Evolutionary conservation across 345 rosid genomes (phyloP).

Genomic region (Salix brachista): DNA sequence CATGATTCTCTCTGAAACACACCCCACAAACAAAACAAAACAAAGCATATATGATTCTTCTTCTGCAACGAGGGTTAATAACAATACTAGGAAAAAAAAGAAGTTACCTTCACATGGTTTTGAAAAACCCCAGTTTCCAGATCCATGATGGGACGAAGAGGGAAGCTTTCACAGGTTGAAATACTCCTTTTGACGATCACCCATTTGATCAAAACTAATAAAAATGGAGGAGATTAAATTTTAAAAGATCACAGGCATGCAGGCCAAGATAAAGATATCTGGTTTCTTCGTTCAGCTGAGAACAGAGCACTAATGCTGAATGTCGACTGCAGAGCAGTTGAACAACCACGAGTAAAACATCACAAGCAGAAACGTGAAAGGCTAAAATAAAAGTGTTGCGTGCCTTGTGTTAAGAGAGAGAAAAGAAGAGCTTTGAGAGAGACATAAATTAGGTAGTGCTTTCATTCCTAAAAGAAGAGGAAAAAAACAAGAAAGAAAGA

Average conservation of each 20-base stretch:
- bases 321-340: slow-evolving; percentile 35
- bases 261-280: not conserved
- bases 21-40: not conserved
- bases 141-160: slow-evolving; percentile 47
- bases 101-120: slow-evolving; percentile 45
- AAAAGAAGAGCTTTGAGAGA: not conserved
- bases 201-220: slow-evolving; percentile 21
- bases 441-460: not conserved
- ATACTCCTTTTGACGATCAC: slow-evolving; percentile 28
- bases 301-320: not conserved
- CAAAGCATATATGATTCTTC: not conserved
- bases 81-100: not conserved
- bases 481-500: not conserved
- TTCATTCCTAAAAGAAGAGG: not conserved
- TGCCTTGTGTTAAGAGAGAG: not conserved
- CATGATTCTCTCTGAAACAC: slow-evolving; percentile 69
- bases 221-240: not conserved
- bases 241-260: slow-evolving; percentile 3
- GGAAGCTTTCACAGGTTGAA: slow-evolving; percentile 19
- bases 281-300: not conserved
- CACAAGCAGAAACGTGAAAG: slow-evolving; percentile 13
- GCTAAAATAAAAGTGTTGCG: slow-evolving; percentile 2
- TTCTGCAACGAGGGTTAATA: not conserved
- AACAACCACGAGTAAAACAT: slow-evolving; percentile 31
- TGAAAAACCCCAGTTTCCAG: slow-evolving; percentile 45